Evolutionary conservation across 345 rosid genomes (phyloP), one percentile per base, ranked within the genome.

Genomic region (Toxicodendron radicans): DNA sequence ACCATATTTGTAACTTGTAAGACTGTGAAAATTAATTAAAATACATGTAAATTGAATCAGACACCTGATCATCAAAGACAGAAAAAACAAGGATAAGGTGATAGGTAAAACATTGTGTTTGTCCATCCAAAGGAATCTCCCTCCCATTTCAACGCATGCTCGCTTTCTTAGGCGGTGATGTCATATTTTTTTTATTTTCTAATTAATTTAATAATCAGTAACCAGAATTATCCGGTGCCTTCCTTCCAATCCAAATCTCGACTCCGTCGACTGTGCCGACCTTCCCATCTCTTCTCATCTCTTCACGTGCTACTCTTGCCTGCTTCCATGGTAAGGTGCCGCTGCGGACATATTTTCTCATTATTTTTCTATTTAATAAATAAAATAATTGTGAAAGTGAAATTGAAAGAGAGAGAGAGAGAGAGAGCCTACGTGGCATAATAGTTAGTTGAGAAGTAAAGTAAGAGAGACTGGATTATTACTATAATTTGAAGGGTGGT

Each of bases 221-320:
- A 9, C 43, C 0, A 5, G 9, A 35, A 35, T 62, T 10, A 0
- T 18, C 3, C 10, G 12, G 0, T 3, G 7, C 11, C 63, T 24
- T 58, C 2, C 41, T 67, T 57, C 35, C 1, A 51, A 57, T 24
- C 49, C 79, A 73, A 79, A 73, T 58, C 60, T 78, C 56, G 82
- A 73, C 78, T 35, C 79, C 73, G 79, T 77, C 73, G 58, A 79
- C 74, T 59, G 33, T 71, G 74, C 79, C 71, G 76, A 75, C 21
- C 64, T 4, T 61, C 68, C 71, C 53, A 67, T 21, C 53, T n/a
- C 38, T 74, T 73, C 73, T 58, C 79, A 70, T 61, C 64, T 64
- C 77, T 82, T 86, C 92, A 88, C 87, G 87, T 84, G 88, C 78
- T 84, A 38, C 5, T 35, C 71, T 33, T 41, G 57, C 75, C 79